Evolutionary conservation across 768 basidiomycete species (phyloP), one percentile per base, ranked within the genome.

Genomic region (Vararia minispora): DNA sequence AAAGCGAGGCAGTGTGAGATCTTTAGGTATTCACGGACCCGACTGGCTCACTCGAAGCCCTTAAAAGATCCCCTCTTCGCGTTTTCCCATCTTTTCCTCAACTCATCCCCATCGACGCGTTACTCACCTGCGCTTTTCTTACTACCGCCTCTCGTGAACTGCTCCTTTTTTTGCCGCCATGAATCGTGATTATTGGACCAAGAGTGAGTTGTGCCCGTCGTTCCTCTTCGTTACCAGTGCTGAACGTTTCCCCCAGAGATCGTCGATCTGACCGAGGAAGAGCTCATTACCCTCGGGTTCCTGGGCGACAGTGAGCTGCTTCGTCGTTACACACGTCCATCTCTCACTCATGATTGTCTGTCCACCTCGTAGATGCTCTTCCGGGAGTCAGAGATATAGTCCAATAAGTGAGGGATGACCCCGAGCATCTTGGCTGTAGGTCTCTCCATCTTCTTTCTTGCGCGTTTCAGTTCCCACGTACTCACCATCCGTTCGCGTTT

Each of bases 171-270:
- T 12, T 46, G 11, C 41, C 43, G 29, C 36, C 26, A 45, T 42
- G 42, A 36, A 47, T 40, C 38, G 44, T 4, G 38, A 47, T 34
- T 50, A 57, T 50, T 16, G 10, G 33, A 31, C 45, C 33, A 55
- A 54, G 52, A 58, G 56, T 56, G 33, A 52, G 52, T 54, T 40
- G 32, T 30, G 41, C 30, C 47, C 49, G 46, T 55, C 48, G 45
- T 52, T 51, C 43, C 50, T 30, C 39, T 47, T 52, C 35, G 42
- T 49, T 47, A 50, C 49, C 10, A 51, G 49, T 53, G 48, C 46
- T 54, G 46, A 55, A 33, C 23, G 35, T 52, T 55, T 55, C 46
- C 44, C 43, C 35, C 51, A 58, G 43, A 48, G 44, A 52, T 47
- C 39, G 42, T 58, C 49, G 49, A 49, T 44, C 32, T 50, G 35